phyloP scores from a whole-genome alignment of 768 basidiomycete genomes.

The Phylloporus scabripes region DNA sequence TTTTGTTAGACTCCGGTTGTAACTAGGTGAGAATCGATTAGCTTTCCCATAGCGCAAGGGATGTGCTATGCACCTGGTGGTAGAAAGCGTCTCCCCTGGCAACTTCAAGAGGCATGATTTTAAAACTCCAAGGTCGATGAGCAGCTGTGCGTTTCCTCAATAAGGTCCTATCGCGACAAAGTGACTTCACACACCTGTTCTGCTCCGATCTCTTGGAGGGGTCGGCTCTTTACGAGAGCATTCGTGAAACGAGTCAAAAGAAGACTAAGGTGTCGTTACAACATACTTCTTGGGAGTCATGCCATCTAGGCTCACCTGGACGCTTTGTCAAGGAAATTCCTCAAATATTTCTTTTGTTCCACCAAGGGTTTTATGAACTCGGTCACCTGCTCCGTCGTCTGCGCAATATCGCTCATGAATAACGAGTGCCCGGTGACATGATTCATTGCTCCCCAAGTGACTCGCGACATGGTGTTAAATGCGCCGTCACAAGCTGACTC shows the following conservation, averaged over 20 bases:
- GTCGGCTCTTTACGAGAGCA: slow-evolving; percentile 83
- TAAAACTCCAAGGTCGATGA: slow-evolving; percentile 86
- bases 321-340: slow-evolving; percentile 92
- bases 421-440: slow-evolving; percentile 85
- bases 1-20: slow-evolving; percentile 76
- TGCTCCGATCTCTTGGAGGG: slow-evolving; percentile 87
- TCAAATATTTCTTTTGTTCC: slow-evolving; percentile 91
- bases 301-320: slow-evolving; percentile 61
- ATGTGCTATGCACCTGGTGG: slow-evolving; percentile 43
- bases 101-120: slow-evolving; percentile 79
- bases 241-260: slow-evolving; percentile 86
- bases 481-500: slow-evolving; percentile 79
- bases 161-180: not conserved
- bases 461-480: slow-evolving; percentile 69
- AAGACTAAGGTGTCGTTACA: slow-evolving; percentile 43
- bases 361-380: slow-evolving; percentile 74
- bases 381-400: slow-evolving; percentile 67
- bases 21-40: slow-evolving; percentile 43
- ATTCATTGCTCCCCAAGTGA: slow-evolving; percentile 70
- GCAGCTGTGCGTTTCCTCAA: slow-evolving; percentile 43
- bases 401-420: slow-evolving; percentile 74
- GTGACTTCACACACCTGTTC: slow-evolving; percentile 62
- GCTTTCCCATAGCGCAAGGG: slow-evolving; percentile 1
- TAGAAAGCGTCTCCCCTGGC: slow-evolving; percentile 63
- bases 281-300: not conserved